Conservation (phyloP, 2,329 filamentous ascomycete species). For the Pleurostoma richardsiae region DNA sequence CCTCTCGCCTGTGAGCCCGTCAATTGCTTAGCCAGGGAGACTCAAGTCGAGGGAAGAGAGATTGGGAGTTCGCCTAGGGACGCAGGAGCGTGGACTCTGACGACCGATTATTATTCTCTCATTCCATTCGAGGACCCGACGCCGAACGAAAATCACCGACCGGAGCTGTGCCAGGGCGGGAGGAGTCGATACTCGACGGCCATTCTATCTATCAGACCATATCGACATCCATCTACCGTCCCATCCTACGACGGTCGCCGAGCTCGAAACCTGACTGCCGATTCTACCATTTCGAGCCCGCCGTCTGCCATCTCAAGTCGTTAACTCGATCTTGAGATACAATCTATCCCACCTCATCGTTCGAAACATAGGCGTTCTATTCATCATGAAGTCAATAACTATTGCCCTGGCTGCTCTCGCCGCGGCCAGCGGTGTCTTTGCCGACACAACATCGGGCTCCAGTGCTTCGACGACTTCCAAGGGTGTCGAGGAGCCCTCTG, state of each 20-base stretch:
- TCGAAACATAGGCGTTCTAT: not conserved
- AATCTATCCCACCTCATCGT: not conserved
- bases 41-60: not conserved
- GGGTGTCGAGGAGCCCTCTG: slow-evolving; percentile 29
- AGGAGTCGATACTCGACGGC: too few relatives aligned
- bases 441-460: slow-evolving; percentile 1
- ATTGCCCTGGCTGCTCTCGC: not conserved
- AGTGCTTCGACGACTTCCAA: slow-evolving; percentile 5
- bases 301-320: not conserved
- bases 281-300: too few relatives aligned
- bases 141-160: too few relatives aligned
- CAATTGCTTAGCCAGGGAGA: not conserved
- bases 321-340: not conserved
- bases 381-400: not conserved
- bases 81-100: too few relatives aligned
- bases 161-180: too few relatives aligned
- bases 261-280: too few relatives aligned
- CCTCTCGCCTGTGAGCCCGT: not conserved
- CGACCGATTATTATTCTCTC: too few relatives aligned
- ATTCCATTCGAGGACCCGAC: too few relatives aligned
- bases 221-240: too few relatives aligned
- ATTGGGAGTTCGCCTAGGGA: too few relatives aligned
- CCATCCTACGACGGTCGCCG: too few relatives aligned
- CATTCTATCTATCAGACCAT: too few relatives aligned
- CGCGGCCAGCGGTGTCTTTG: not conserved